phyloP scores from a whole-genome alignment of 1,284 basidiomycete genomes.

The Trichosporon ovoides region DNA sequence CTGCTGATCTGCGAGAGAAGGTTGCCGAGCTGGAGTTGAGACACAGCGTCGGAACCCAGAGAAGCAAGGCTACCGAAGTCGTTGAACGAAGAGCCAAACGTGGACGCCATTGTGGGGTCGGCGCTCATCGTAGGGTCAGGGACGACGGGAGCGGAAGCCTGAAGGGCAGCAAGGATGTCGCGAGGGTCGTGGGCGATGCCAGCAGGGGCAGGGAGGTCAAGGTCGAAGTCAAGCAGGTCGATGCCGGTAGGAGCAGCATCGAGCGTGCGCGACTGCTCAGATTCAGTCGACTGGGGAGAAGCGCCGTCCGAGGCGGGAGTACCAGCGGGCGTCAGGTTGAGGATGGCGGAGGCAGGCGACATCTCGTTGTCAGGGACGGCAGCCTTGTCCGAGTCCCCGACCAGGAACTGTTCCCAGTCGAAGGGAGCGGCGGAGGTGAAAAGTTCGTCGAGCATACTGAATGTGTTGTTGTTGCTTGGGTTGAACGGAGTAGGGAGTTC shows the following conservation, averaged over 20 bases:
- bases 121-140: constrained; percentile 18
- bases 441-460: constrained; percentile 17
- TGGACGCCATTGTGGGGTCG: constrained; percentile 28
- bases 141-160: constrained; percentile 4
- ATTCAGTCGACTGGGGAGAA: constrained; percentile 31
- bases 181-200: constrained; percentile 33
- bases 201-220: constrained; percentile 21
- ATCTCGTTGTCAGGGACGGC: constrained; percentile 6
- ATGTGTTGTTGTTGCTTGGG: constrained; percentile 14
- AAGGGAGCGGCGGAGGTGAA: constrained; percentile 15
- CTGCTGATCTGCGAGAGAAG: constrained; percentile 19
- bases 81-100: constrained; percentile 27
- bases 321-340: constrained; percentile 8
- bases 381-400: constrained; percentile 24
- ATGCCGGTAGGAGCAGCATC: constrained; percentile 21
- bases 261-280: constrained; percentile 34
- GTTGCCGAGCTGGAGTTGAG: constrained; percentile 27
- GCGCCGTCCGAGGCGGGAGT: constrained; percentile 16
- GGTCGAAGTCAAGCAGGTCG: constrained; percentile 21
- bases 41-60: constrained; percentile 25
- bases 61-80: constrained; percentile 27
- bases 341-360: constrained; percentile 13
- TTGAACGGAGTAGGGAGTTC: constrained; percentile 4
- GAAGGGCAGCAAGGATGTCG: constrained; percentile 22
- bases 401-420: constrained; percentile 34